Conservation (phyloP, 139 green algal genomes). For the Eudorina sp. region DNA sequence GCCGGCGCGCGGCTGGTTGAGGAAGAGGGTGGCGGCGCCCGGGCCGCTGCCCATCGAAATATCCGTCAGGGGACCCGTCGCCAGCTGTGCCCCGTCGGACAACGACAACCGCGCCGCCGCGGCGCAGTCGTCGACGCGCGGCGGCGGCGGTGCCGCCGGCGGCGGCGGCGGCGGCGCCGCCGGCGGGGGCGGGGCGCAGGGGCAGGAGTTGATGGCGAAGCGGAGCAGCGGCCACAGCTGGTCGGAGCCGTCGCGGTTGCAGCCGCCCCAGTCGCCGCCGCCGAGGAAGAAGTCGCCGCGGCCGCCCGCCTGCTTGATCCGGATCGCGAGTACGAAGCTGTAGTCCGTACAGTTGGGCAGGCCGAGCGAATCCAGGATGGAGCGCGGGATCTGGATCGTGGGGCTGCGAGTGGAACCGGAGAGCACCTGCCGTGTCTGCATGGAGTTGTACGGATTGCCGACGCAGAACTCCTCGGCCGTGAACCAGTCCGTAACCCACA, state of each 20-base stretch:
- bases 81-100: neutral
- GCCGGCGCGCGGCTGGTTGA: neutral
- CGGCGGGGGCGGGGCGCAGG: no score
- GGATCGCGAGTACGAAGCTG: neutral
- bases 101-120: neutral
- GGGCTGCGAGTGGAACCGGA: neutral
- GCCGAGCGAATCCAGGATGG: neutral
- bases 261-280: neutral
- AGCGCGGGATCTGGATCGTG: neutral
- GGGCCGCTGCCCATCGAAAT: neutral
- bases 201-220: neutral
- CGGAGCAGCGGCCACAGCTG: neutral
- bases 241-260: neutral
- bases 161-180: neutral
- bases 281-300: neutral
- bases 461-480: neutral
- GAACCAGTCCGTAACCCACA: neutral
- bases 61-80: neutral
- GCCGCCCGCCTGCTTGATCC: neutral
- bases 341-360: neutral
- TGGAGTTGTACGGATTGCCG: neutral
- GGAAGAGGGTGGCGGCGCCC: neutral
- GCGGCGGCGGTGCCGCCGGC: neutral
- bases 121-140: neutral
- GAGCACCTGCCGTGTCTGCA: neutral